Percentiles rank a stretch among this genome's conserved stretches.
Conservation (phyloP, 108 stramenopile genomes). For the Skeletonema grethae region DNA sequence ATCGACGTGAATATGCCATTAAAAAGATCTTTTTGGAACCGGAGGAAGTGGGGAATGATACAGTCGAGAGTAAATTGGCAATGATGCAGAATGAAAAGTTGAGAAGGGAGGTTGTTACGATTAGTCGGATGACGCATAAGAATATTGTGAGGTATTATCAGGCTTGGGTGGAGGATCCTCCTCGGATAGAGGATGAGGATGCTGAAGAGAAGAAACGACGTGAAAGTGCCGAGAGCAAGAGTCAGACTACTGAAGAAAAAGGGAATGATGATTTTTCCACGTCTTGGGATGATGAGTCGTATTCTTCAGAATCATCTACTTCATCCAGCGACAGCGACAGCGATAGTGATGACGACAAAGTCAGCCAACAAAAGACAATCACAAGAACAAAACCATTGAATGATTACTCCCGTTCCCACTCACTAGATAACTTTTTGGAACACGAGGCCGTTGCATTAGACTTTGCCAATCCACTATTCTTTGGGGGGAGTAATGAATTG, state of each 20-base stretch:
- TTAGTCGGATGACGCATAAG: conserved; percentile 82
- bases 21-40: conserved; percentile 77
- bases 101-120: conserved; percentile 80
- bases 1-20: conserved; percentile 79
- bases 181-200: conserved; percentile 4
- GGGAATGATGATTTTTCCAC: conserved; percentile 23
- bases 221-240: conserved; percentile 7
- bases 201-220: conserved; percentile 3
- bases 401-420: conserved; percentile 11
- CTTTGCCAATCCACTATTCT: conserved; percentile 40
- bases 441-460: conserved; percentile 33
- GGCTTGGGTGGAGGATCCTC: conserved; percentile 64
- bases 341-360: background rate
- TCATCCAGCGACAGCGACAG: conserved; percentile 6
- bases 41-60: conserved; percentile 42
- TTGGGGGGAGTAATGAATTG: conserved; percentile 15
- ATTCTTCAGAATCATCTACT: conserved; percentile 12
- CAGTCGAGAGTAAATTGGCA: conserved; percentile 43
- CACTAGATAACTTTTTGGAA: conserved; percentile 50
- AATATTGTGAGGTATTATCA: conserved; percentile 87
- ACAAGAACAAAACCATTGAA: background rate
- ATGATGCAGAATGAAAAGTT: conserved; percentile 75
- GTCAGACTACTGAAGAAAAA: conserved; percentile 6
- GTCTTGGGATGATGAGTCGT: conserved; percentile 1
- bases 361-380: background rate